Evolutionary conservation across 192 early-diverging fungal genomes (phyloP).

Genomic region (Linnemannia zychae): DNA sequence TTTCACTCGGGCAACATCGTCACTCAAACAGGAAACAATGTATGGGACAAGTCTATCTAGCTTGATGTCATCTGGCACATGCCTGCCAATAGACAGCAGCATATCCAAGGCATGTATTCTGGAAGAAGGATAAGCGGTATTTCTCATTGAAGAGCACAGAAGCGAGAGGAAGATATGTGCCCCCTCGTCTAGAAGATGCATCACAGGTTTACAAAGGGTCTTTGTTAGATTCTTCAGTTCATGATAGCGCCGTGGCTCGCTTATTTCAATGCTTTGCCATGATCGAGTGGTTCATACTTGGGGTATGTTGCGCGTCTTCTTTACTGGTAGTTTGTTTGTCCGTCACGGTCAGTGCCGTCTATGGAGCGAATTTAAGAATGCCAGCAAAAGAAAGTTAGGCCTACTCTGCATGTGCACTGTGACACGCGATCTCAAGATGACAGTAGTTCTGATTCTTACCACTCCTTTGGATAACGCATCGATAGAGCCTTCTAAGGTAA

Average conservation of each 20-base stretch:
- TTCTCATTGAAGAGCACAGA: conserved; percentile 78
- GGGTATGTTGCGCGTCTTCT: conserved; percentile 27
- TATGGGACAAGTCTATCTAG: conserved; percentile 86
- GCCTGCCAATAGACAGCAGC: conserved; percentile 72
- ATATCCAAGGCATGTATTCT: conserved; percentile 82
- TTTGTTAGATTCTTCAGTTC: background rate
- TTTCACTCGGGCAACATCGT: conserved; percentile 74
- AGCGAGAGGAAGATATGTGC: conserved; percentile 76
- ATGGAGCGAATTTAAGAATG: background rate
- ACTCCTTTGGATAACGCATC: background rate
- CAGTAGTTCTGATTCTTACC: background rate
- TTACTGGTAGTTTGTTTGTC: conserved; percentile 13
- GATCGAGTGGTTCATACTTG: conserved; percentile 24
- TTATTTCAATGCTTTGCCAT: background rate
- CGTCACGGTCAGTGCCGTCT: conserved; percentile 16
- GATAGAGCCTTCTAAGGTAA: background rate
- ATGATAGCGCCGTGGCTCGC: background rate
- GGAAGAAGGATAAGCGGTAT: conserved; percentile 77
- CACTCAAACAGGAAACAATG: conserved; percentile 73
- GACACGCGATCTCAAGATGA: no score
- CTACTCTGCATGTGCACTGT: background rate
- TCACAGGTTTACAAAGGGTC: background rate
- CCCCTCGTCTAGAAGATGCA: conserved; percentile 65
- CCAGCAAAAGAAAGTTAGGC: background rate
- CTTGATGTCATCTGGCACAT: conserved; percentile 78